Percentiles rank a stretch among this genome's conserved stretches.
These are phyloP conservation scores for Globisporangium parvum DNA, from an alignment of 352 stramenopile species.

Conservation along the genomic window DNA sequence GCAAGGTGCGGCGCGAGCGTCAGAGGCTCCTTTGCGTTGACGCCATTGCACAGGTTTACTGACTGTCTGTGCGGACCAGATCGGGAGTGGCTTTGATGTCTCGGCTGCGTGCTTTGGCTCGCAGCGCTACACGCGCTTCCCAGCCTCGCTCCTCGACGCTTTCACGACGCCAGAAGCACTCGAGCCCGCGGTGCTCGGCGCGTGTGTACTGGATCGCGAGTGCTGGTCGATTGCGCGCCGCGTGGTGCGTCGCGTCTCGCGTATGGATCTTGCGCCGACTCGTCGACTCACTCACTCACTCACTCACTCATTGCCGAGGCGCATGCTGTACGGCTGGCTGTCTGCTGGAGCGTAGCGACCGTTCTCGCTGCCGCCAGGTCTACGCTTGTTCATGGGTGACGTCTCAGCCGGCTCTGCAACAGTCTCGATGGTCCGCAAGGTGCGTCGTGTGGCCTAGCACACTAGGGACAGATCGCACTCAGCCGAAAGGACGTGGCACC, in stretches of 20 bases:
- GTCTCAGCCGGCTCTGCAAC: slow-evolving; percentile 91
- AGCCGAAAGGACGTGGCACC: too few species aligned
- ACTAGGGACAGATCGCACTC: too few species aligned
- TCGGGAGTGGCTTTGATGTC: slow-evolving; percentile 98
- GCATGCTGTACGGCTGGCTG: not conserved
- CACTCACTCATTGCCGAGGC: not conserved
- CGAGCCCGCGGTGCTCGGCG: slow-evolving; percentile 44
- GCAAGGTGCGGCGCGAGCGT: slow-evolving; percentile 67
- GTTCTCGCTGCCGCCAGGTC: slow-evolving; percentile 53
- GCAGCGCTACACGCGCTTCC: slow-evolving; percentile 92
- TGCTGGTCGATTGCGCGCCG: slow-evolving; percentile 41
- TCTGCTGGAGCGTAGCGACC: slow-evolving; percentile 26
- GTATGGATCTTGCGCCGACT: not conserved
- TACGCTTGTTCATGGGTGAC: slow-evolving; percentile 94
- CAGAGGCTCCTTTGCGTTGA: too few species aligned
- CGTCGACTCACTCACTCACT: too few species aligned
- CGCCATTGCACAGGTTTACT: not conserved
- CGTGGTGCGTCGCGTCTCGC: slow-evolving; percentile 26
- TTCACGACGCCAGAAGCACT: slow-evolving; percentile 53
- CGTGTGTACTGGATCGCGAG: slow-evolving; percentile 29
- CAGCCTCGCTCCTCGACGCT: slow-evolving; percentile 37
- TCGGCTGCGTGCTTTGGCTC: slow-evolving; percentile 92
- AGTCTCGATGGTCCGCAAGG: slow-evolving; percentile 77
- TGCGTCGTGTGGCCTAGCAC: slow-evolving; percentile 22
- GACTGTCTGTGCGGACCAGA: slow-evolving; percentile 21